Evolutionary conservation across 2,329 filamentous ascomycete species (phyloP), one percentile per base, ranked within the genome.

Genomic region (Colletotrichum sp.): DNA sequence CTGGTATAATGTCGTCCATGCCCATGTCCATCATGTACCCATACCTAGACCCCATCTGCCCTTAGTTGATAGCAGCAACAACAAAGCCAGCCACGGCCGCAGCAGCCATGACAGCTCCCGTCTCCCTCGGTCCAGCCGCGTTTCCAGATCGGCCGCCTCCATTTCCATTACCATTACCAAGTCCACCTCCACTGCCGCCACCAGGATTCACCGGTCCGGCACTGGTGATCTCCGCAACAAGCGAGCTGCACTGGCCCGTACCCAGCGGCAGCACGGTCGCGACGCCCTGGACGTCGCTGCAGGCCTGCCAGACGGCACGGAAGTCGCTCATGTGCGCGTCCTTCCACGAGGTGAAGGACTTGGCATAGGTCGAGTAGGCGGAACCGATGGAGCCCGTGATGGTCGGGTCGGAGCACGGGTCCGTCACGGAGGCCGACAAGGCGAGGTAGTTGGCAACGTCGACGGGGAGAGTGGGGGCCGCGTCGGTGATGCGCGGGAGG

Each of bases 251-350:
- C 65, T 71, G 66, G 10, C 60, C 65, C 0, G 73, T 60, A 0
- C 72, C 75, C 6, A 74, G 43, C 9, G 76, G 76, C 34, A 77
- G 7, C 1, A 77, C 39, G 9, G 72, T 71, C 24, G 52, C 61
- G 14, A 76, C 57, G 16, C 73, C 79, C 24, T 81, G 80, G 12
- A 82, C 80, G n/a, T 83, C 81, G 69, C 77, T 81, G 71, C 81
- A 83, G 10, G 81, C 82, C 1, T 78, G 71, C 36, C 79, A 30
- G 7, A 83, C 61, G 48, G 77, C 77, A 6, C 75, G 76, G 21
- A 82, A 39, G 1, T 76, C 79, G 4, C 68, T 74, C 32, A 61
- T 72, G 28, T 81, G 74, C 10, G 76, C 77, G 0, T 63, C 55
- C 39, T 80, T 78, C 80, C 81, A 83, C 64, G 78, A 79, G 14